Evolutionary conservation across 1,284 basidiomycete species (phyloP).

Genomic region (Mycena citricolor): DNA sequence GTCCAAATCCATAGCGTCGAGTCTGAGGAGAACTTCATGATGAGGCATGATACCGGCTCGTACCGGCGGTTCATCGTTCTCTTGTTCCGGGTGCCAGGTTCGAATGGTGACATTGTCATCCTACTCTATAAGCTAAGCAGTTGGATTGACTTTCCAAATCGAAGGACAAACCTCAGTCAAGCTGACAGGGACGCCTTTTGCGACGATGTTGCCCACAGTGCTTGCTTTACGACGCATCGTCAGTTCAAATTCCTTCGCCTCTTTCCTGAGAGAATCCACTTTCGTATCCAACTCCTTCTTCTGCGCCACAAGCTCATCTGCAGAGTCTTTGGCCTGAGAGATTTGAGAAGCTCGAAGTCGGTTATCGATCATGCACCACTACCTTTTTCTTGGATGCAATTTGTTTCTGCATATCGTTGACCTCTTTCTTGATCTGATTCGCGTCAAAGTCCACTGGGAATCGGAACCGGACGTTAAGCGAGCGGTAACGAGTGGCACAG

Average conservation of each 20-base stretch:
- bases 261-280: conserved; percentile 76
- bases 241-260: conserved; percentile 75
- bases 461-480: too few species aligned
- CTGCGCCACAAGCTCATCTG: conserved; percentile 80
- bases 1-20: conserved; percentile 96
- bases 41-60: conserved; percentile 85
- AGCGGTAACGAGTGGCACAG: conserved; percentile 4
- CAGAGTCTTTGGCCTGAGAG: conserved; percentile 82
- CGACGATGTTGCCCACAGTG: conserved; percentile 91
- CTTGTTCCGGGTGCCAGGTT: conserved; percentile 87
- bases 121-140: conserved; percentile 34
- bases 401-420: conserved; percentile 91
- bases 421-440: conserved; percentile 76
- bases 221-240: conserved; percentile 80
- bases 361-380: conserved; percentile 11
- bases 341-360: background rate
- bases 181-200: conserved; percentile 83
- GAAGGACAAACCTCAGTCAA: conserved; percentile 74
- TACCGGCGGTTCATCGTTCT: conserved; percentile 54
- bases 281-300: conserved; percentile 82
- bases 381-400: conserved; percentile 95
- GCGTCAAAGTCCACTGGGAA: conserved; percentile 84
- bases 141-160: background rate
- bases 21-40: conserved; percentile 91
- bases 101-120: conserved; percentile 87